Base-by-base conservation (phyloP, 2,329 filamentous ascomycete genomes). In the Trichothecium sympodiale region DNA sequence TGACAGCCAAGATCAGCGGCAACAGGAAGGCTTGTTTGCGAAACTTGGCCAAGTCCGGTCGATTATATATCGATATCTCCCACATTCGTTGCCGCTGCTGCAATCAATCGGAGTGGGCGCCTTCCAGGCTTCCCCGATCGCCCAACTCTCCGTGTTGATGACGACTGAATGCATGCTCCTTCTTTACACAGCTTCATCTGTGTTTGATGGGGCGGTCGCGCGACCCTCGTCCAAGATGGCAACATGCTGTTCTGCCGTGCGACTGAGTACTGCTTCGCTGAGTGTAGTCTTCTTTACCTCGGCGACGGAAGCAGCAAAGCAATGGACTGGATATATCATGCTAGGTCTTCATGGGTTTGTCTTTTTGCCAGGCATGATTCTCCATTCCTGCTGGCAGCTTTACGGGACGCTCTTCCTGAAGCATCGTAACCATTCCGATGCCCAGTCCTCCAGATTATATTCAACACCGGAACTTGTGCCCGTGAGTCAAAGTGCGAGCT, bases 81-180 rank as follows among this genome's bases (percentile, higher is more conserved):
- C 31, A 16, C 32, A 38, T 23, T 31, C 33, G 4, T 31, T 38
- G 27, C 37, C 37, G 13, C 33, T 38, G n/a, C 28, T 38, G 17
- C 33, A 38, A 14, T 32, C 37, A 15, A 4, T 38, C 9, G 20
- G 25, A 6, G 29, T 35, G 28, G 37, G 37, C n/a, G 27, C 29
- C 23, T n/a, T 38, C 32, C 37, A 38, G 20, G 16, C n/a, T 14
- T 31, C 12, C 17, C 30, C 30, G 7, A 8, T 31, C 5, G 30
- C 30, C 12, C 30, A 31, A 31, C 13, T 31, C 12, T 17, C 16
- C 12, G 16, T 12, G 5, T 14, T 17, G 10, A 17, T 12, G 30
- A 31, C 6, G 30, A 31, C 16, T 14, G 12, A 14, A 12, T 17
- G n/a, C 30, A 14, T 16, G 16, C 12, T 17, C 12, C n/a, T n/a